Base-by-base conservation (phyloP, 352 stramenopile genomes). In the Phytophthora citrophthora region DNA sequence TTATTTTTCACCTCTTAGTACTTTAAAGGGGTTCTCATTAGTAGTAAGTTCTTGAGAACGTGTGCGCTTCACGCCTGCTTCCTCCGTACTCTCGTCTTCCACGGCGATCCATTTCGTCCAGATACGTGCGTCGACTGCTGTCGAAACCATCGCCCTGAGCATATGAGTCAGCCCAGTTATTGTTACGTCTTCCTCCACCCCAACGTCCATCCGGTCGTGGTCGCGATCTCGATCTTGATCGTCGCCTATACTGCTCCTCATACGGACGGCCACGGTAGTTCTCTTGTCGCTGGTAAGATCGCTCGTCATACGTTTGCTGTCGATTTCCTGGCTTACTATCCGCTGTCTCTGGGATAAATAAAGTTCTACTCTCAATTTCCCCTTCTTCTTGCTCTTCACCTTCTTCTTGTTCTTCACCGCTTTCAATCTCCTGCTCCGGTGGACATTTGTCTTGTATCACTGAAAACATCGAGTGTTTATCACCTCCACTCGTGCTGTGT, bases 341-440 rank as follows among this genome's bases (percentile, higher is more conserved):
- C 1, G 16, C 40, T 47, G 12, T 10, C 27, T 34, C 15, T 4
- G 18, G 6, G 5, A 52, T 12, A 51, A 31, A 10, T 8, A 47
- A 9, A 10, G 7, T 24, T n/a, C 36, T 58, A 26, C 13, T 52
- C 11, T 60, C 63, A 41, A 68, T 62, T 61, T 71, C 63, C 5
- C 48, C 57, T 54, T 71, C 63, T 57, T 68, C 62, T 32, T 63
- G 36, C 16, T 53, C 63, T 40, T 71, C 20, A 20, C 20, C 20
- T 54, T 71, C 63, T 57, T 68, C 62, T 32, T 63, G 36, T 15
- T 53, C 63, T 40, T 71, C 49, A 9, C 44, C 57, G 26, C 57
- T 59, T 43, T 46, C 54, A 43, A 29, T n/a, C 11, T 41, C 16
- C 26, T 56, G 27, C 12, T 41, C 38, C 16, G 7, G n/a, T 16